Percentiles rank a stretch among this genome's conserved stretches.
Conservation (phyloP, 1,284 basidiomycete species). For the Trichosporon asahii region DNA sequence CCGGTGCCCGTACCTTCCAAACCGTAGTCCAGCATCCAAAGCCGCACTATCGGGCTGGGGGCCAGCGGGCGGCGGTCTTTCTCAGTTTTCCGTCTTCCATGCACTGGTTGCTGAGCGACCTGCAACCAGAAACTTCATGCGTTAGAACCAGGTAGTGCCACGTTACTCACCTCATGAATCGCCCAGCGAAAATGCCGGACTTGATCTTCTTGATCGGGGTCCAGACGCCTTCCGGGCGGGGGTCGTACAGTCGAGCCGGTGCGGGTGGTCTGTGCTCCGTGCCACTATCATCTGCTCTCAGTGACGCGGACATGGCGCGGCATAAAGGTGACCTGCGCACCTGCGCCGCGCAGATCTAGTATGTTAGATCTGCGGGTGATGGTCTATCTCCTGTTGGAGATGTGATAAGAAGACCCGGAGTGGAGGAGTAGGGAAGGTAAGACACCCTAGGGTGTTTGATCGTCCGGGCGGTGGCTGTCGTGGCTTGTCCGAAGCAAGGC, state of each 20-base stretch:
- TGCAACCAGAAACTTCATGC: conserved; percentile 28
- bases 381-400: not conserved
- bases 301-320: conserved; percentile 6
- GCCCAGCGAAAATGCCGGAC: conserved; percentile 31
- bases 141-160: not conserved
- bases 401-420: not conserved
- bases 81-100: conserved; percentile 37
- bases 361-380: not conserved
- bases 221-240: not conserved
- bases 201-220: not conserved
- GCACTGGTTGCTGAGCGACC: conserved; percentile 35
- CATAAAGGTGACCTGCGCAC: conserved; percentile 3
- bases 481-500: not conserved
- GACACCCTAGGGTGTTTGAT: conserved; percentile 6
- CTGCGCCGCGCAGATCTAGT: conserved; percentile 5
- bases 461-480: not conserved
- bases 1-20: conserved; percentile 1
- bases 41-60: conserved; percentile 34
- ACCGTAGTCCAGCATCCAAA: conserved; percentile 25
- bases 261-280: not conserved
- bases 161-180: conserved; percentile 30
- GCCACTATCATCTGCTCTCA: not conserved
- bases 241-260: not conserved
- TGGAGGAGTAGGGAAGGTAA: not conserved
- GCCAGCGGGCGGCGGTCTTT: conserved; percentile 38